Base-by-base conservation (phyloP, 495 filamentous ascomycete genomes). In the Polyplosphaeria fusca region DNA sequence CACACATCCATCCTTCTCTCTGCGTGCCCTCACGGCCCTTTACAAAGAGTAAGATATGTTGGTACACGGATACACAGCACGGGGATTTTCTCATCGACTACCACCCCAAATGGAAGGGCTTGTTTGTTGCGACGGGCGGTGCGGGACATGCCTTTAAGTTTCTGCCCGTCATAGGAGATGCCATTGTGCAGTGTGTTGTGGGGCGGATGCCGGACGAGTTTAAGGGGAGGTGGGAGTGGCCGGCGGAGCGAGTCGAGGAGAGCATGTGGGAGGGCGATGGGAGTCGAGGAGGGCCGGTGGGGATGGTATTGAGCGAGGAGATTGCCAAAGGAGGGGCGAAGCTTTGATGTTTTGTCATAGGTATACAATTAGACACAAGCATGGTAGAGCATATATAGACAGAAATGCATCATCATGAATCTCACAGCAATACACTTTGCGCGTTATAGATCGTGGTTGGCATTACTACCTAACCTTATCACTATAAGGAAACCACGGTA, bases 11-110 rank as follows among this genome's bases (percentile, higher is more conserved):
- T 2, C 88, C 89, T 0, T 70, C 72, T 25, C 74, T 95, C 70
- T 89, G 3, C 86, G 86, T 1, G 71, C 72, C 38, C 73, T 93
- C 13, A 73, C 67, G 20, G 76, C 83, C 23, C 70, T 96, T 91
- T 63, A 67, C 71, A 30, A 69, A 73, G 13, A 89, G 84, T n/a
- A 76, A 88, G 16, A 72, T 96, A 38, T 98, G 53, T 56, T 66
- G 67, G 68, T 67, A 68, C 52, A 65, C 68, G 4, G 61, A 71
- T 26, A 68, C 67, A 14, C 59, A 43, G 23, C 51, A 27, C 12
- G 60, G 55, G 14, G 67, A 71, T 39, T 69, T 71, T 49, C 51
- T 68, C 20, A 65, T 71, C 53, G 48, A 19, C 16, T 58, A 66
- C 24, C 67, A 69, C 32, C 50, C 69, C 7, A 54, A 47, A 7